Conservation (phyloP, 192 early-diverging fungal species). For the Coemansia sp. region DNA sequence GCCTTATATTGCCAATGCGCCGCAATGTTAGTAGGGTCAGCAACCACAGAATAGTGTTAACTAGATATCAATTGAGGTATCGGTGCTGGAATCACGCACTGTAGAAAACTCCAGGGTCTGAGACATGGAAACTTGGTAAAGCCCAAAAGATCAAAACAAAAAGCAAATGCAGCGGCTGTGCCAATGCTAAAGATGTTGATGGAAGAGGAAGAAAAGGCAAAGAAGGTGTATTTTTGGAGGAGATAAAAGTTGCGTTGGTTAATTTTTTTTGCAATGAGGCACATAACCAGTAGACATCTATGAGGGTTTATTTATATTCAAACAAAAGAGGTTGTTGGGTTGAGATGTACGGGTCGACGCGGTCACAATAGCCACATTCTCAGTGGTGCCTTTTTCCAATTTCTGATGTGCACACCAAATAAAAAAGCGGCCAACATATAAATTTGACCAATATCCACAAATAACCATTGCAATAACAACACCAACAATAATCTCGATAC, state of each 20-base stretch:
- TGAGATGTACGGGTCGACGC: background rate
- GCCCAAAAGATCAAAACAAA: background rate
- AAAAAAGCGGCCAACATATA: background rate
- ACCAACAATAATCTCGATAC: background rate
- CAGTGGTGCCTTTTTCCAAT: background rate
- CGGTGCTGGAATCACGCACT: no score
- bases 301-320: background rate
- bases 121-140: no score
- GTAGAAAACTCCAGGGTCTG: no score
- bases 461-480: conserved; percentile 5
- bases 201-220: background rate
- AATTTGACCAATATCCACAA: conserved; percentile 9
- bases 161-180: background rate
- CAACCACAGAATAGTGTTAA: no score
- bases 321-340: background rate
- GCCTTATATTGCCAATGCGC: background rate
- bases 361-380: background rate
- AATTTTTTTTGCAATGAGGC: background rate
- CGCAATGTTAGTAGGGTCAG: no score
- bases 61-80: no score
- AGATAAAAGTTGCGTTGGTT: background rate
- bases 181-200: background rate
- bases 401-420: background rate
- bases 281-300: background rate
- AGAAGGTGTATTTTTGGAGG: background rate